Evolutionary conservation across 1,284 basidiomycete species (phyloP).

Genomic region (Somion occarium): DNA sequence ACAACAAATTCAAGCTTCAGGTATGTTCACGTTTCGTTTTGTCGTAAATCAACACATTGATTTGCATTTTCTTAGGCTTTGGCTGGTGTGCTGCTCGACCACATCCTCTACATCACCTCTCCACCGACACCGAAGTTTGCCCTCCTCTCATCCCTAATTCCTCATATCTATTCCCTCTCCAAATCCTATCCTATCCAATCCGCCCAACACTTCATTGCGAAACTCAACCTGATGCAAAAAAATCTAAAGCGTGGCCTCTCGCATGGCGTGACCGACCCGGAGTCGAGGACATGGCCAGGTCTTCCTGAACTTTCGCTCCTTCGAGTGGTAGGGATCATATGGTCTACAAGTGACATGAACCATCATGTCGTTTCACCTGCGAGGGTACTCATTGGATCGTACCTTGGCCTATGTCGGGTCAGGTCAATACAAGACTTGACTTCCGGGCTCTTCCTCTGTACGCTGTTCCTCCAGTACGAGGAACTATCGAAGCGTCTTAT

Average conservation of each 20-base stretch:
- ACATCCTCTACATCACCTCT: slow-evolving; percentile 76
- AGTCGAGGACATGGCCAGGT: slow-evolving; percentile 86
- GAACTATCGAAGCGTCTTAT: slow-evolving; percentile 80
- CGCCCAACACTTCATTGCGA: slow-evolving; percentile 78
- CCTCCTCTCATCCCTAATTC: slow-evolving; percentile 67
- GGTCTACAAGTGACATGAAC: slow-evolving; percentile 94
- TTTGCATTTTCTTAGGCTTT: slow-evolving; percentile 60
- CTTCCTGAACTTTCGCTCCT: slow-evolving; percentile 80
- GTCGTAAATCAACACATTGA: no score
- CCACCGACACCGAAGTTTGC: slow-evolving; percentile 56
- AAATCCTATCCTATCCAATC: slow-evolving; percentile 79
- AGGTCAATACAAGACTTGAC: slow-evolving; percentile 73
- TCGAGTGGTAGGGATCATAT: slow-evolving; percentile 76
- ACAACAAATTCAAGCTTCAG: slow-evolving; percentile 92
- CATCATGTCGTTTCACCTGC: slow-evolving; percentile 89
- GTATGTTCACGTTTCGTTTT: no score
- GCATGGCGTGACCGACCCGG: slow-evolving; percentile 58
- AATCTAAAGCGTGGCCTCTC: slow-evolving; percentile 86
- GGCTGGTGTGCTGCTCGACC: slow-evolving; percentile 85
- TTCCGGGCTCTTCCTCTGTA: slow-evolving; percentile 87
- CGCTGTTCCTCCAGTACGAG: slow-evolving; percentile 83
- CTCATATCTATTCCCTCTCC: slow-evolving; percentile 79
- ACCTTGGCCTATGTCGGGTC: slow-evolving; percentile 82
- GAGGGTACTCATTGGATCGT: slow-evolving; percentile 86
- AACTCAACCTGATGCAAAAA: slow-evolving; percentile 90